Percentiles rank a stretch among this genome's conserved stretches.
Conservation (phyloP, 2,329 filamentous ascomycete genomes). For the Fusarium stilboides region DNA sequence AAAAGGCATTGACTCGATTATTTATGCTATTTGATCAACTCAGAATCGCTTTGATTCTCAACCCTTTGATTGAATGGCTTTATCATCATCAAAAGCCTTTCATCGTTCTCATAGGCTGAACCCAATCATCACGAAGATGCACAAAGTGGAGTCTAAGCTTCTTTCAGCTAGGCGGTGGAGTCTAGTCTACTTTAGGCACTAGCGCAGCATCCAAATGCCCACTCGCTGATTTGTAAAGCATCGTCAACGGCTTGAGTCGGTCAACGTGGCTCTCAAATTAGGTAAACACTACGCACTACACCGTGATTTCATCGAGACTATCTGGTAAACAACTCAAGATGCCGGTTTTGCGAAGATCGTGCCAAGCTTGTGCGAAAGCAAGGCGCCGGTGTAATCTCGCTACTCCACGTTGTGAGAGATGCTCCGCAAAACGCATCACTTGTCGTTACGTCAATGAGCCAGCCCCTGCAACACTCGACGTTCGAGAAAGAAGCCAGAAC, state of each 20-base stretch:
- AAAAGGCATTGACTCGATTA: fast-evolving
- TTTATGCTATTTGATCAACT: constrained; percentile 3
- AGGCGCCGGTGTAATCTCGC: constrained; percentile 18
- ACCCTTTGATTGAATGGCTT: fast-evolving
- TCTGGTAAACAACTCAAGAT: not conserved
- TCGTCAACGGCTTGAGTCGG: not conserved
- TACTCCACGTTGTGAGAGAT: constrained; percentile 14
- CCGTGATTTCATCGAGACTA: not conserved
- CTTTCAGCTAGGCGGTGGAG: not conserved
- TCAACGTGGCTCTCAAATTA: not conserved
- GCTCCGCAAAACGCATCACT: constrained; percentile 11
- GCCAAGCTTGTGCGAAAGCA: constrained; percentile 9
- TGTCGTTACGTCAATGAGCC: constrained; percentile 21
- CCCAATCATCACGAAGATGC: not conserved
- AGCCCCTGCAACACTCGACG: not conserved
- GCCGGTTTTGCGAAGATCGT: not conserved
- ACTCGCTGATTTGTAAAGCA: constrained; percentile 1
- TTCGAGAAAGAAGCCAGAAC: fast-evolving
- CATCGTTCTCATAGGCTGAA: not conserved
- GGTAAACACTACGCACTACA: not conserved
- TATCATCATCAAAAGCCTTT: not conserved
- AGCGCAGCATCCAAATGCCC: not conserved
- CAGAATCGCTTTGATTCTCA: fast-evolving
- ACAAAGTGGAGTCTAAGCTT: constrained; percentile 21
- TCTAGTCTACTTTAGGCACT: not conserved